Conservation (phyloP, 345 rosid species). For the Moricandia moricandioides region DNA sequence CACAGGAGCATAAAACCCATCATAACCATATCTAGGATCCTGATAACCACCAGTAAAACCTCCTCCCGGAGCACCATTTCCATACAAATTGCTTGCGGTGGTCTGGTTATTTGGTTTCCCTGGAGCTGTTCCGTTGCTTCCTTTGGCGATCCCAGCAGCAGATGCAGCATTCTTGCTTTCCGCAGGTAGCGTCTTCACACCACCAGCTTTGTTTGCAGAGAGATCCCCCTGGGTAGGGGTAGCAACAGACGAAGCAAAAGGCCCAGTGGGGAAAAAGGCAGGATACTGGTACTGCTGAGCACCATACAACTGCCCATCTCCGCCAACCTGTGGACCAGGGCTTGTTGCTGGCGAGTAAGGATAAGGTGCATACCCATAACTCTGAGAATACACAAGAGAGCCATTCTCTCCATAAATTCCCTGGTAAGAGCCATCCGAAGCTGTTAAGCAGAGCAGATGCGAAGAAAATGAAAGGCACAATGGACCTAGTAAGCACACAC, state of each 20-base stretch:
- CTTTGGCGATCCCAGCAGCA: slow-evolving; percentile 48
- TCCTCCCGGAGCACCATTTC: slow-evolving; percentile 51
- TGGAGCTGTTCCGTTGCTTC: slow-evolving; percentile 53
- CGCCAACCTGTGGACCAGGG: slow-evolving; percentile 75
- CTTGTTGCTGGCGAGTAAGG: slow-evolving; percentile 89
- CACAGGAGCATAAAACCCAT: slow-evolving; percentile 51
- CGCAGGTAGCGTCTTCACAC: slow-evolving; percentile 55
- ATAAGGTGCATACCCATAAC: slow-evolving; percentile 66
- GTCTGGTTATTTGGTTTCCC: slow-evolving; percentile 52
- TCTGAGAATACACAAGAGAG: slow-evolving; percentile 65
- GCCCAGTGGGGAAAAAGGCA: slow-evolving; percentile 60
- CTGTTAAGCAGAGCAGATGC: not conserved
- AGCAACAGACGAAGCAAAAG: slow-evolving; percentile 50
- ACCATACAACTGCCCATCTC: slow-evolving; percentile 77
- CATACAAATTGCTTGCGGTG: slow-evolving; percentile 54
- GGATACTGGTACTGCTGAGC: slow-evolving; percentile 96
- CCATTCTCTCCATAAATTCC: slow-evolving; percentile 80
- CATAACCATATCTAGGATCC: slow-evolving; percentile 61
- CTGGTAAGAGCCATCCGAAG: slow-evolving; percentile 35
- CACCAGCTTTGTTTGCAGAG: slow-evolving; percentile 50
- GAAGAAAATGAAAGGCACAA: not conserved
- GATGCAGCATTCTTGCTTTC: slow-evolving; percentile 58
- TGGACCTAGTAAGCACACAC: slow-evolving; percentile 21
- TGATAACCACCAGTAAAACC: slow-evolving; percentile 55
- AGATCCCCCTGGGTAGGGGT: slow-evolving; percentile 54